Evolutionary conservation across 306 rosid species (phyloP), one percentile per base, ranked within the genome.

Genomic region (Vigna angularis): DNA sequence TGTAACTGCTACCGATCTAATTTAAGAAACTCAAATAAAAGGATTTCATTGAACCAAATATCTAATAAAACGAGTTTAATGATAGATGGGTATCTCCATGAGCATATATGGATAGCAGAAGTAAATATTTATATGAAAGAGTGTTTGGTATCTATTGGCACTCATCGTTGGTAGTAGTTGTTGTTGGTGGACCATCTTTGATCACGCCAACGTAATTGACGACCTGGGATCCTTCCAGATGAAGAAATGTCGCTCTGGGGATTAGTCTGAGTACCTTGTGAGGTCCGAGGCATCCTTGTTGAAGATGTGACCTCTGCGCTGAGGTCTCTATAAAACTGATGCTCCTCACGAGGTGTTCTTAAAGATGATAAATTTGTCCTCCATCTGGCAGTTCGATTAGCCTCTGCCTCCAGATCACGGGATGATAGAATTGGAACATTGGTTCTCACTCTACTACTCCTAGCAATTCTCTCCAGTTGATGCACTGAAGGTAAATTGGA

Each of bases 161-260:
- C 58, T 65, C 74, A 70, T 77, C 70, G 75, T 52, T 66, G 83
- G 83, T 53, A 72, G 82, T 49, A 72, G 57, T 88, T 42, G 57
- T 88, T 42, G 84, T 51, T 26, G n/a, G 71, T 62, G 16, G 93
- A 84, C 90, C 90, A 86, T 59, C 88, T 82, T 36, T 82, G 87
- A 82, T 84, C 84, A 72, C 91, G 90, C 96, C 91, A 89, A 1
- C 84, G 89, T 63, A 86, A 73, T 18, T 64, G 78, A 13, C 45
- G 75, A 63, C 74, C 83, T 22, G 71, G 73, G 24, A 36, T 38
- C 51, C 82, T 82, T 64, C 79, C 87, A 30, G 78, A 52, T 51
- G 82, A 76, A 63, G 72, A 48, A 52, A 6, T 36, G 44, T 75
- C 76, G 16, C 40, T 32, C 53, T 13, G n/a, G 51, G 75, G 72